Evolutionary conservation across 331 rosid genomes (phyloP).

Genomic region (Arachis monticola): DNA sequence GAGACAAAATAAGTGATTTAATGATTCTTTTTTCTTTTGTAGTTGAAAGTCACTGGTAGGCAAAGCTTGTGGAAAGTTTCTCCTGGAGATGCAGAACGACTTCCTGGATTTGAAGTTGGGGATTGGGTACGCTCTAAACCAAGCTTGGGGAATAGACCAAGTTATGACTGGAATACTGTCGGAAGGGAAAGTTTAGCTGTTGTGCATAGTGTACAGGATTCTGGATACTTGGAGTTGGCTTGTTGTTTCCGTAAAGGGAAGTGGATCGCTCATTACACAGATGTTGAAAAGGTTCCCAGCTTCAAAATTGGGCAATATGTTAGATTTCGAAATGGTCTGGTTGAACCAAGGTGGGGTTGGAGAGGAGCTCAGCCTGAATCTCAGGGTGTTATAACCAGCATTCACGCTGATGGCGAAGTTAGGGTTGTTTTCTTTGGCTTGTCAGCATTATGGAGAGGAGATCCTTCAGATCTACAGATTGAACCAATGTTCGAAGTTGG

Average conservation of each 20-base stretch:
- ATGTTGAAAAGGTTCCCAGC: slow-evolving; percentile 66
- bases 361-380: slow-evolving; percentile 69
- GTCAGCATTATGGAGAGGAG: slow-evolving; percentile 74
- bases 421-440: slow-evolving; percentile 62
- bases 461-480: slow-evolving; percentile 72
- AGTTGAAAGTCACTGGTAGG: slow-evolving; percentile 71
- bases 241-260: slow-evolving; percentile 70
- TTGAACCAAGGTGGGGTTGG: slow-evolving; percentile 89
- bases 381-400: slow-evolving; percentile 65
- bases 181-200: slow-evolving; percentile 73
- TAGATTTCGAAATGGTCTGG: slow-evolving; percentile 62
- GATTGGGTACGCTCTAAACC: slow-evolving; percentile 88
- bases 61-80: slow-evolving; percentile 75
- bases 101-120: slow-evolving; percentile 82
- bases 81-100: slow-evolving; percentile 79
- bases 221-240: slow-evolving; percentile 73
- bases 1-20: slow-evolving; percentile 28
- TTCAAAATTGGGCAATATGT: slow-evolving; percentile 74
- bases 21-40: slow-evolving; percentile 40
- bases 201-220: slow-evolving; percentile 75
- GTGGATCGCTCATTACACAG: slow-evolving; percentile 57
- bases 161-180: slow-evolving; percentile 65
- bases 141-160: slow-evolving; percentile 67
- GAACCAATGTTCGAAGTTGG: slow-evolving; percentile 71
- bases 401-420: slow-evolving; percentile 82